Conservation (phyloP, 495 filamentous ascomycete genomes). For the Elasticomyces elasticus region DNA sequence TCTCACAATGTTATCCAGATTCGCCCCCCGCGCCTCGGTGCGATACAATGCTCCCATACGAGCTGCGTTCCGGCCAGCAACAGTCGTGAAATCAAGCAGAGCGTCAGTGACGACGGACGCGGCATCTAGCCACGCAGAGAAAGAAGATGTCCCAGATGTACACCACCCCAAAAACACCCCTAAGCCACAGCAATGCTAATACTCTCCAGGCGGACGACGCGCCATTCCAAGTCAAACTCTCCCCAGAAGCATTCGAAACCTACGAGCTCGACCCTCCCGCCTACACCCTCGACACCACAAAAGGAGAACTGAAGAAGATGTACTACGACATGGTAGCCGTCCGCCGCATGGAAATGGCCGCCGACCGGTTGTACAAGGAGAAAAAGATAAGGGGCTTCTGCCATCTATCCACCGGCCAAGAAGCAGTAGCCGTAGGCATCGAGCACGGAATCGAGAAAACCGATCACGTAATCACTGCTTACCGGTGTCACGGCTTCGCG, state of each 20-base stretch:
- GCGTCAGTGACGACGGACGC: constrained; percentile 94
- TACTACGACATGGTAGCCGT: constrained; percentile 94
- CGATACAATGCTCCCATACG: constrained; percentile 38
- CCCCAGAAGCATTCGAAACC: constrained; percentile 97
- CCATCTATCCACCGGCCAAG: constrained; percentile 94
- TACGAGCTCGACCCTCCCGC: constrained; percentile 95
- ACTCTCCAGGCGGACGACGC: constrained; percentile 73
- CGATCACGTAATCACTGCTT: constrained; percentile 94
- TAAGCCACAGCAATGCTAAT: background rate
- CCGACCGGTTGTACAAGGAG: constrained; percentile 96
- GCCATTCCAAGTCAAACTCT: constrained; percentile 83
- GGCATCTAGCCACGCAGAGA: constrained; percentile 79
- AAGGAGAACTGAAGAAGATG: constrained; percentile 96
- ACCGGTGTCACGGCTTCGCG: constrained; percentile 97
- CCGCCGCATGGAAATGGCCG: constrained; percentile 98
- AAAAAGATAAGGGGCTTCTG: constrained; percentile 99
- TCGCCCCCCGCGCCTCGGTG: constrained; percentile 33
- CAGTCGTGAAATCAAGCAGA: constrained; percentile 50
- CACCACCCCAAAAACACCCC: constrained; percentile 7
- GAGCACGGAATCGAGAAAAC: constrained; percentile 86
- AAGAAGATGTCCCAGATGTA: constrained; percentile 65
- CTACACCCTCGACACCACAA: constrained; percentile 84
- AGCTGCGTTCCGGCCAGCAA: constrained; percentile 18
- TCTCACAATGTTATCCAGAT: constrained; percentile 27
- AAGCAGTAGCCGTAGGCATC: constrained; percentile 93